Percentiles rank a stretch among this genome's conserved stretches.
Evolutionary conservation across 1,284 basidiomycete species (phyloP).

Genomic region (Stygiomarasmius scandens): DNA sequence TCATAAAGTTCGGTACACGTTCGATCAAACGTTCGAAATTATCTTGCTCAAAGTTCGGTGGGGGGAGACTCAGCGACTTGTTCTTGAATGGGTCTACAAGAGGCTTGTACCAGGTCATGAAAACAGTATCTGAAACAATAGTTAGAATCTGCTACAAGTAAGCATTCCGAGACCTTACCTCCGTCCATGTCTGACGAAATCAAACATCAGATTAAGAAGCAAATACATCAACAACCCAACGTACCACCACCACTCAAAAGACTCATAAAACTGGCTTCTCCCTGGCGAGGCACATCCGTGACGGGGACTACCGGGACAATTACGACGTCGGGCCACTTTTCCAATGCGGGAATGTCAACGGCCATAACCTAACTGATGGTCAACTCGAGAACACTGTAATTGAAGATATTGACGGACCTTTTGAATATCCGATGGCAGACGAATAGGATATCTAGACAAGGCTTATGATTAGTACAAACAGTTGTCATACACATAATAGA

Average conservation of each 20-base stretch:
- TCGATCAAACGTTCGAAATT: constrained; percentile 58
- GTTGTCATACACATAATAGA: neutral
- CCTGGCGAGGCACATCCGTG: neutral
- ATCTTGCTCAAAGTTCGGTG: constrained; percentile 40
- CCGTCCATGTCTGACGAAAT: constrained; percentile 14
- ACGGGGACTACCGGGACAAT: constrained; percentile 55
- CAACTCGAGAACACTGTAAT: neutral
- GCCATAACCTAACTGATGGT: constrained; percentile 49
- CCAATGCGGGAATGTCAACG: constrained; percentile 48
- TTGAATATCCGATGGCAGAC: constrained; percentile 63
- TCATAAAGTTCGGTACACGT: constrained; percentile 45
- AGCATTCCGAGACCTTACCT: neutral
- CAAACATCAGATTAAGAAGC: neutral
- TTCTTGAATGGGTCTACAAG: constrained; percentile 54
- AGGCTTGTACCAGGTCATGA: constrained; percentile 48
- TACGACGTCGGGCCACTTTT: constrained; percentile 56
- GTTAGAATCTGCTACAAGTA: neutral
- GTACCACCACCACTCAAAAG: constrained; percentile 66
- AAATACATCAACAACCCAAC: constrained; percentile 9
- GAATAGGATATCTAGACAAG: constrained; percentile 56
- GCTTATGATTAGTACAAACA: neutral
- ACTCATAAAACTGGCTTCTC: constrained; percentile 46
- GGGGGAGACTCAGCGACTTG: constrained; percentile 40
- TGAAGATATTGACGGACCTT: constrained; percentile 38
- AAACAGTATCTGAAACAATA: constrained; percentile 51